Evolutionary conservation across 805 yeast species (phyloP).

Genomic region (Kazachstania kunashirensis): DNA sequence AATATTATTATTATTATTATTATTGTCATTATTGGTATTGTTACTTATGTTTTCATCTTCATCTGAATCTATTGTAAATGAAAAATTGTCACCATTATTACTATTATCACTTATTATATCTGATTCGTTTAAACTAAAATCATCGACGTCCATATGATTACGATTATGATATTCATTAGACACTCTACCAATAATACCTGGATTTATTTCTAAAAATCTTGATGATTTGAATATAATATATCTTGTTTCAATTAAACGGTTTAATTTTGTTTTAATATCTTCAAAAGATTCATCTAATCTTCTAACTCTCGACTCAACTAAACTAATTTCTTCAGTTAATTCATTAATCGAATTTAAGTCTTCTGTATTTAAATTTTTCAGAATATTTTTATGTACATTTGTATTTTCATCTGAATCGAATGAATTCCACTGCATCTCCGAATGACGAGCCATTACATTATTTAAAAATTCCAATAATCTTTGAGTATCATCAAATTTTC

Average conservation of each 20-base stretch:
- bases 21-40: conserved; percentile 1
- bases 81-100: conserved; percentile 22
- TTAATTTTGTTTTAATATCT: conserved; percentile 50
- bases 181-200: conserved; percentile 22
- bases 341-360: conserved; percentile 43
- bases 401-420: conserved; percentile 25
- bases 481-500: conserved; percentile 71
- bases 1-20: conserved; percentile 5
- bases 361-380: conserved; percentile 20
- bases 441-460: conserved; percentile 39
- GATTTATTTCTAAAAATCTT: conserved; percentile 36
- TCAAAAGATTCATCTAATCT: conserved; percentile 66
- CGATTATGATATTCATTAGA: conserved; percentile 14
- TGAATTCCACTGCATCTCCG: conserved; percentile 30
- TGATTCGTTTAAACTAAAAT: conserved; percentile 14
- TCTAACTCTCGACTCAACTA: conserved; percentile 61
- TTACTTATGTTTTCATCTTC: conserved; percentile 1
- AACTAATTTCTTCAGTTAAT: conserved; percentile 47
- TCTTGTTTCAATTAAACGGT: conserved; percentile 61
- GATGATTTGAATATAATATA: conserved; percentile 46
- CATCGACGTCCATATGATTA: conserved; percentile 17
- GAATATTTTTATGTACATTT: conserved; percentile 15
- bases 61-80: conserved; percentile 15
- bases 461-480: conserved; percentile 55
- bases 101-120: conserved; percentile 18